These are phyloP conservation scores for Porogramme epimiltina DNA, from an alignment of 1,284 basidiomycete genomes.

Conservation along the genomic window DNA sequence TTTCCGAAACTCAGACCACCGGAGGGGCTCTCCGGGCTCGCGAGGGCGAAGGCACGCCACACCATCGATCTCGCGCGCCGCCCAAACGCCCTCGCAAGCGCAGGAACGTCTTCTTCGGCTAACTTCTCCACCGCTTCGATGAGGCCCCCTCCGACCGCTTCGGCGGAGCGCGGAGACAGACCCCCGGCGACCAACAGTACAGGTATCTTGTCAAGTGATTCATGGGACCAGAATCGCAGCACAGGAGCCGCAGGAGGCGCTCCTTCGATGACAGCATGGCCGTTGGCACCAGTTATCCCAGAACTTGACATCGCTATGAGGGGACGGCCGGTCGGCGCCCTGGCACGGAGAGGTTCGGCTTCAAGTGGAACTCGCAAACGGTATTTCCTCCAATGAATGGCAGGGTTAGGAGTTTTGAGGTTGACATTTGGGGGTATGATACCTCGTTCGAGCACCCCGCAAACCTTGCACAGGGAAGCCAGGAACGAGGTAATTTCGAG, in stretches of 20 bases:
- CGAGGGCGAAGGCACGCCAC: slow-evolving; percentile 32
- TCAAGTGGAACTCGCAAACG: slow-evolving; percentile 29
- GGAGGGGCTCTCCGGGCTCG: background rate
- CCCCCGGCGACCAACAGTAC: slow-evolving; percentile 38
- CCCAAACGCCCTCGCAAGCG: slow-evolving; percentile 16
- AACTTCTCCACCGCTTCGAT: background rate
- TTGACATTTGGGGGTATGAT: slow-evolving; percentile 44
- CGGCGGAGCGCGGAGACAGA: slow-evolving; percentile 34
- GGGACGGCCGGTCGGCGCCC: slow-evolving; percentile 17
- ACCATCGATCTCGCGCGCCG: slow-evolving; percentile 35
- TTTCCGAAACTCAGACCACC: slow-evolving; percentile 18
- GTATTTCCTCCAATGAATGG: slow-evolving; percentile 40
- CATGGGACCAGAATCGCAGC: slow-evolving; percentile 5
- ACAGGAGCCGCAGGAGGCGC: slow-evolving; percentile 22
- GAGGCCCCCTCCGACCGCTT: slow-evolving; percentile 5
- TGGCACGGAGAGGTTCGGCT: slow-evolving; percentile 21
- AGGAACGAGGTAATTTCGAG: slow-evolving; percentile 44
- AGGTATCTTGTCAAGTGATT: slow-evolving; percentile 8
- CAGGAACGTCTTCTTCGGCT: slow-evolving; percentile 4
- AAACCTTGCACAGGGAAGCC: slow-evolving; percentile 44
- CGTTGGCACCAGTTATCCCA: slow-evolving; percentile 47
- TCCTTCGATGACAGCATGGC: slow-evolving; percentile 40
- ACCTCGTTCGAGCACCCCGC: slow-evolving; percentile 36
- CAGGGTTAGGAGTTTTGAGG: slow-evolving; percentile 36
- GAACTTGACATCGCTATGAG: slow-evolving; percentile 43